Conservation (phyloP, 1,139 yeast species). For the Arxiozyma bovina region DNA sequence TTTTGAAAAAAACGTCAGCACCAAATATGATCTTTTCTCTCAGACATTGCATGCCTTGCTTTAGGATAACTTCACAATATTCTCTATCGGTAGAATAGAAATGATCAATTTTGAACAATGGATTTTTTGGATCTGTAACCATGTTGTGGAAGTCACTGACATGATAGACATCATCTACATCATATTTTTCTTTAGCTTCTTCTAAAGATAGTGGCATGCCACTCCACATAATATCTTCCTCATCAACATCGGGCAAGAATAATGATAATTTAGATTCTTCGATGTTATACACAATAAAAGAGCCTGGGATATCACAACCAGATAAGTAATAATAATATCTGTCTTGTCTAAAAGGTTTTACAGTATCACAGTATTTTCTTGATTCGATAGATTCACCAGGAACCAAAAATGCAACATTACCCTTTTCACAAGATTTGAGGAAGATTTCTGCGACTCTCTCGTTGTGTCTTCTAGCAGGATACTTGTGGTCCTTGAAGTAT, state of each 20-base stretch:
- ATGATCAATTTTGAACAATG: conserved; percentile 17
- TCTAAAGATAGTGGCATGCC: conserved; percentile 71
- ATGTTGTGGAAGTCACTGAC: conserved; percentile 33
- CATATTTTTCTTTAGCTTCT: conserved; percentile 56
- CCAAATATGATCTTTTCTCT: conserved; percentile 32
- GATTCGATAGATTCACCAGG: conserved; percentile 57
- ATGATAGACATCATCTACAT: conserved; percentile 74
- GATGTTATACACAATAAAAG: conserved; percentile 55
- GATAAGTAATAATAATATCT: conserved; percentile 80
- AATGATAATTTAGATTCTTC: conserved; percentile 49
- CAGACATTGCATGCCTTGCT: conserved; percentile 22
- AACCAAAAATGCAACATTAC: conserved; percentile 39
- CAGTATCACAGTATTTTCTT: conserved; percentile 74
- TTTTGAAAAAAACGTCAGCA: conserved; percentile 50
- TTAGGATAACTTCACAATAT: conserved; percentile 22
- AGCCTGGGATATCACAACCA: conserved; percentile 79
- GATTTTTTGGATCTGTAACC: neutral
- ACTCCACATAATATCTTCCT: conserved; percentile 94
- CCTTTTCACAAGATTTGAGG: conserved; percentile 1
- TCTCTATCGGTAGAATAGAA: conserved; percentile 38
- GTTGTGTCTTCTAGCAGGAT: conserved; percentile 73
- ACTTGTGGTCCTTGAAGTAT: conserved; percentile 33
- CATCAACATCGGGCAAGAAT: conserved; percentile 73
- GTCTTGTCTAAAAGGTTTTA: conserved; percentile 75
- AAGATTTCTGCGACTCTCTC: conserved; percentile 10